Evolutionary conservation across 345 rosid species (phyloP), one percentile per base, ranked within the genome.

Genomic region (Brassica incana): DNA sequence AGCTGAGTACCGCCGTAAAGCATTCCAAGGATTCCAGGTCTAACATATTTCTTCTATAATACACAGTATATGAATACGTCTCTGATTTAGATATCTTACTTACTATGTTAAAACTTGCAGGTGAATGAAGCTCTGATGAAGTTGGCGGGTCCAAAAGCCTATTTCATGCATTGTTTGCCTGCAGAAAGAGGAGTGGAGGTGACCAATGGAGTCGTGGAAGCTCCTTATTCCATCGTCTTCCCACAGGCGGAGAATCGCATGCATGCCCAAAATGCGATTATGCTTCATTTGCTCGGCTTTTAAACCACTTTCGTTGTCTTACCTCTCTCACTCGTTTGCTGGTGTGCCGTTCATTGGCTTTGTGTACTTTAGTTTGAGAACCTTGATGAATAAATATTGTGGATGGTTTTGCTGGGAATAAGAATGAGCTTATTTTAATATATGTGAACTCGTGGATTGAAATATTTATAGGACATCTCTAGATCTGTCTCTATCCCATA

Each of bases 131-230:
- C 85, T 64, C 86, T 93, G 5, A 89, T 95, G 99, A 88, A 91
- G 79, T 73, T 91, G 64, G 98, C 97, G 1, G 97, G 98, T 1
- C 87, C 92, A 25, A 86, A 87, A 82, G 97, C 97, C 69, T 93
- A 78, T 78, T 93, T 93, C 85, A 93, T 95, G 98, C 99, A 95
- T 63, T 95, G 99, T 86, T 85, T 93, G 80, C 99, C 95, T 12
- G 99, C 98, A 5, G 98, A 93, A 78, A 90, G 98, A 81, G 98
- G 97, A 50, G 92, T 90, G 0, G 98, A 95, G 83, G 97, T 92
- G 73, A 95, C 97, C 3, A 88, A 95, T 43, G 90, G 79, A 61
- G 98, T 95, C 25, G 85, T 93, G 32, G 99, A 95, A 80, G 97
- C 98, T 69, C 90, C 97, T 60, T 86, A 95, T 75, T 93, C 99